Conservation (phyloP, 1,284 basidiomycete genomes). For the Melampsora americana region DNA sequence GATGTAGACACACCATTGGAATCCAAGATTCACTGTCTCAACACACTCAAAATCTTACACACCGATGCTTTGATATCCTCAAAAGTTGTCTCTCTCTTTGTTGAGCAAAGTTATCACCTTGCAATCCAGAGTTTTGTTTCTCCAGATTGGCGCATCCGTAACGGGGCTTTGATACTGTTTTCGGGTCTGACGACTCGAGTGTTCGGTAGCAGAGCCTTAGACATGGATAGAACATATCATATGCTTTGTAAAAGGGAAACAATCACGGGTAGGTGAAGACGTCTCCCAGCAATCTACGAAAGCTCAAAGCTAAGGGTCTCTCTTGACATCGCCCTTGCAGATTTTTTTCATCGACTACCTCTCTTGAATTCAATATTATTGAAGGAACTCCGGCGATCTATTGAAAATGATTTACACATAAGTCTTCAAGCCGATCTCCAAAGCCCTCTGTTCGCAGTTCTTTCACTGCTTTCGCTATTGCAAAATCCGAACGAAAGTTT, state of each 20-base stretch:
- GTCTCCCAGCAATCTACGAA: background rate
- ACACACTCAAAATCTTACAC: slow-evolving; percentile 40
- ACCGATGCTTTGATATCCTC: slow-evolving; percentile 28
- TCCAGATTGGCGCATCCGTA: slow-evolving; percentile 37
- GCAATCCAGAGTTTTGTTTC: slow-evolving; percentile 39
- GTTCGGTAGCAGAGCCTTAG: slow-evolving; percentile 20
- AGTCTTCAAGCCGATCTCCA: slow-evolving; percentile 19
- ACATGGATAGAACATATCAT: slow-evolving; percentile 15
- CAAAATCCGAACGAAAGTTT: slow-evolving; percentile 22
- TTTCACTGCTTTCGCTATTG: slow-evolving; percentile 27
- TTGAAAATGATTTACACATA: slow-evolving; percentile 6
- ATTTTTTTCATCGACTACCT: slow-evolving; percentile 35
- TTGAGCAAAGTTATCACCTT: slow-evolving; percentile 35
- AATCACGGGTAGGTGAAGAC: slow-evolving; percentile 25
- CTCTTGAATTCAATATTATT: slow-evolving; percentile 28
- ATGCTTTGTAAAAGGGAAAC: slow-evolving; percentile 34
- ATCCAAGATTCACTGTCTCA: slow-evolving; percentile 28
- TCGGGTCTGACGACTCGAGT: slow-evolving; percentile 36
- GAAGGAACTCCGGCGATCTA: slow-evolving; percentile 29
- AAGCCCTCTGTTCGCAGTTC: slow-evolving; percentile 31
- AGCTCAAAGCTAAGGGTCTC: background rate
- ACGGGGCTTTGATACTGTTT: slow-evolving; percentile 41
- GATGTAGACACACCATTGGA: slow-evolving; percentile 13
- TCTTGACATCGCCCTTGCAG: background rate
- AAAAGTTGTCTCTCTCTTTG: slow-evolving; percentile 25